phyloP scores from a whole-genome alignment of 2,329 filamentous ascomycete species.

The Thelonectria discophora region DNA sequence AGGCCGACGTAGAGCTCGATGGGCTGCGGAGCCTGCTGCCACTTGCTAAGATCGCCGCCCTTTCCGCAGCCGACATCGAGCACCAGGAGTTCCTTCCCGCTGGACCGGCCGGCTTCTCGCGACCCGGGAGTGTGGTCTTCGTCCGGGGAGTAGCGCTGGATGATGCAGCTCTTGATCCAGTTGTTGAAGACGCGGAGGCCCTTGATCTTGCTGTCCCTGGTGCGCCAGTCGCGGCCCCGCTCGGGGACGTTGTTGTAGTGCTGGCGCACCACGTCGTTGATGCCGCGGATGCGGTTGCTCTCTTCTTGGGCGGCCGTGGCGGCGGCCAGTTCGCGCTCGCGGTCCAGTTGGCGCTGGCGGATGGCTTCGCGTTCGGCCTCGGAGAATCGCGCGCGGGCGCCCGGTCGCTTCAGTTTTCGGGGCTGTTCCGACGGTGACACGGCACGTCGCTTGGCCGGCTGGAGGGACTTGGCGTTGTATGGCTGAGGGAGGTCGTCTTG shows the following conservation, averaged over 20 bases:
- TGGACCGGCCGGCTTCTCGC: conserved; percentile 60
- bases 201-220: conserved; percentile 93
- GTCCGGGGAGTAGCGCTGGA: conserved; percentile 92
- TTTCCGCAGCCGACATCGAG: conserved; percentile 97
- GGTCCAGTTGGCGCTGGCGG: conserved; percentile 68
- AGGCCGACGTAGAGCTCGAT: conserved; percentile 95
- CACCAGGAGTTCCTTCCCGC: conserved; percentile 74
- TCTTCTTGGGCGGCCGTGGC: conserved; percentile 49
- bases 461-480: conserved; percentile 67
- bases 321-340: conserved; percentile 55
- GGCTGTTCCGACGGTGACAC: conserved; percentile 64
- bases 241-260: conserved; percentile 98
- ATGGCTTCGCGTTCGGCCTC: conserved; percentile 74
- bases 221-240: conserved; percentile 92
- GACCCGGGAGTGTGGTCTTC: conserved; percentile 75
- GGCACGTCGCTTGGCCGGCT: conserved; percentile 66
- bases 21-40: conserved; percentile 90
- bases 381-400: conserved; percentile 72
- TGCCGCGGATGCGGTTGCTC: conserved; percentile 58
- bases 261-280: conserved; percentile 86
- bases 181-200: conserved; percentile 96
- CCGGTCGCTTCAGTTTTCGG: conserved; percentile 75
- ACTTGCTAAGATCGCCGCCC: conserved; percentile 93
- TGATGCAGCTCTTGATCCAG: conserved; percentile 97
- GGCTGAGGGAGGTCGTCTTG: conserved; percentile 63